Evolutionary conservation across 768 basidiomycete genomes (phyloP).

Genomic region (Mycena epipterygia): DNA sequence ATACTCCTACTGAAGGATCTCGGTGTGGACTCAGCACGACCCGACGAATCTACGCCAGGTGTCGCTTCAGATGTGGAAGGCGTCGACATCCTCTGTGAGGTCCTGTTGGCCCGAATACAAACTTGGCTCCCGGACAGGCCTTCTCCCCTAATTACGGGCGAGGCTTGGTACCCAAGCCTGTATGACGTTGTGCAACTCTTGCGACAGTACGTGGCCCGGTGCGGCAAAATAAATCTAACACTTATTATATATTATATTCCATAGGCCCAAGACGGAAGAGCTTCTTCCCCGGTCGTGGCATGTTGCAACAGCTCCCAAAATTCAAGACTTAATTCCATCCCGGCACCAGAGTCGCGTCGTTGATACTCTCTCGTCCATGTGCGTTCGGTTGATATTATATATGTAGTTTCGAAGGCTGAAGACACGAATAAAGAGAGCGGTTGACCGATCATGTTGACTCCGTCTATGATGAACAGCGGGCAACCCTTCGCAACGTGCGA

Average conservation of each 20-base stretch:
- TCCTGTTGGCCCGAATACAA: neutral
- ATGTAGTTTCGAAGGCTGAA: neutral
- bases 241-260: neutral
- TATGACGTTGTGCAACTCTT: neutral
- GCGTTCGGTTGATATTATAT: neutral
- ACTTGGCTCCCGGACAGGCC: neutral
- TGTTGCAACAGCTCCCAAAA: neutral
- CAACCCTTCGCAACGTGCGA: too few relatives aligned
- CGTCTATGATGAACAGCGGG: too few relatives aligned
- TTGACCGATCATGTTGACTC: neutral
- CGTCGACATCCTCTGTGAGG: neutral
- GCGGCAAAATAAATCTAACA: too few relatives aligned
- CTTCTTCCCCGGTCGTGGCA: neutral
- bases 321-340: neutral
- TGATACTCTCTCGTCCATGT: neutral
- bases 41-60: too few relatives aligned
- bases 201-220: constrained; percentile 1
- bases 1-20: neutral
- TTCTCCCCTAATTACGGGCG: neutral
- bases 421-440: neutral
- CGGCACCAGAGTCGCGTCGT: neutral
- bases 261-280: neutral
- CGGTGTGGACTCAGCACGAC: neutral
- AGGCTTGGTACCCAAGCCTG: neutral
- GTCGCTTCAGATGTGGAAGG: neutral